Percentiles rank a stretch among this genome's conserved stretches.
Conservation (phyloP, 2,329 filamentous ascomycete genomes). For the Aureobasidium zeae region DNA sequence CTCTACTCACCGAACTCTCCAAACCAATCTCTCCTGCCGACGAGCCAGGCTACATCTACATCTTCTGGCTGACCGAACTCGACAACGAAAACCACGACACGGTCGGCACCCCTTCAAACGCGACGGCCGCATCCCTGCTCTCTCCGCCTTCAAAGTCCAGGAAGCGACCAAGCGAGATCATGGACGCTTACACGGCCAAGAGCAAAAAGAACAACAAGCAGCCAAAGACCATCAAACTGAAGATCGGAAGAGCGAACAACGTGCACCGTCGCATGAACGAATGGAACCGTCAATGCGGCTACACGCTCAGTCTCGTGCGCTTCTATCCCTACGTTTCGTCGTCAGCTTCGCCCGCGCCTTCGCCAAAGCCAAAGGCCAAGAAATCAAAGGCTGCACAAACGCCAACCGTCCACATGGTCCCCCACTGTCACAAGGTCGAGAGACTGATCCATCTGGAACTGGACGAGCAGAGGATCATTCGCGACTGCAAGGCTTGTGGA, state of each 20-base stretch:
- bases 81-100: no score
- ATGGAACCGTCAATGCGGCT: constrained; percentile 88
- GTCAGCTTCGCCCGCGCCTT: constrained; percentile 17
- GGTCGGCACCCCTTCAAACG: constrained; percentile 43
- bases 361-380: constrained; percentile 22
- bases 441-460: constrained; percentile 84
- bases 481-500: constrained; percentile 66
- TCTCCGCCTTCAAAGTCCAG: constrained; percentile 18
- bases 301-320: constrained; percentile 75
- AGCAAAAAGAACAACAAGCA: constrained; percentile 21
- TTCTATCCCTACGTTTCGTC: constrained; percentile 72
- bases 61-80: constrained; percentile 93
- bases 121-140: constrained; percentile 29
- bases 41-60: constrained; percentile 91
- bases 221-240: constrained; percentile 54
- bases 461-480: constrained; percentile 48
- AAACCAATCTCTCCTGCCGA: constrained; percentile 66
- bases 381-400: constrained; percentile 14
- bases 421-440: constrained; percentile 81
- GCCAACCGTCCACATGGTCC: constrained; percentile 54
- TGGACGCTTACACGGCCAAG: constrained; percentile 27
- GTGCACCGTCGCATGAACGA: constrained; percentile 86
- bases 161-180: constrained; percentile 26
- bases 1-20: constrained; percentile 64
- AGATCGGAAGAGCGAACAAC: constrained; percentile 63